Percentiles rank a stretch among this genome's conserved stretches.
Conservation (phyloP, 352 stramenopile genomes). For the Globisporangium irregulare region DNA sequence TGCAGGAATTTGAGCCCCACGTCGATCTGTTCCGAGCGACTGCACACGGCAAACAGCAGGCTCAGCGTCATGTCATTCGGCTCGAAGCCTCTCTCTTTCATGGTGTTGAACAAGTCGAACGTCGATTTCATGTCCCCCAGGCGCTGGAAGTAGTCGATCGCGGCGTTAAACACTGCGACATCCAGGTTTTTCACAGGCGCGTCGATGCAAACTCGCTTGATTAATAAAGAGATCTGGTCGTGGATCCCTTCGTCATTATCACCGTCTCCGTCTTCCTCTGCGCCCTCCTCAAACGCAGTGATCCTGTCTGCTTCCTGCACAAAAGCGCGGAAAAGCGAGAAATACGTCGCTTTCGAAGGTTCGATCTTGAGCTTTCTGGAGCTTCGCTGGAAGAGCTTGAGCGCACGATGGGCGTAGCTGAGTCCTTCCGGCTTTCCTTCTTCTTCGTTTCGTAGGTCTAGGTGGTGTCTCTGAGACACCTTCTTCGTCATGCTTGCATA, state of each 20-base stretch:
- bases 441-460: too few species aligned
- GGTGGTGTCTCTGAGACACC: background rate
- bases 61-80: constrained; percentile 48
- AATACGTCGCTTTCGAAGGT: constrained; percentile 36
- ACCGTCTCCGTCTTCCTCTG: constrained; percentile 10
- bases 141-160: constrained; percentile 58
- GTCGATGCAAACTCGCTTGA: constrained; percentile 47
- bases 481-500: constrained; percentile 20
- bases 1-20: constrained; percentile 63
- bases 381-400: constrained; percentile 19
- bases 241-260: constrained; percentile 25
- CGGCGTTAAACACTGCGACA: constrained; percentile 58
- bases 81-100: constrained; percentile 41
- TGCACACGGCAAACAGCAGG: constrained; percentile 58
- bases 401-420: constrained; percentile 32
- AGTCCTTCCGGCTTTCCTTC: constrained; percentile 6
- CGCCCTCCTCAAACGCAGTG: background rate
- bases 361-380: constrained; percentile 17
- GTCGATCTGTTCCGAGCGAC: constrained; percentile 36
- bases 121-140: constrained; percentile 41
- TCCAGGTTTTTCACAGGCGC: constrained; percentile 34
- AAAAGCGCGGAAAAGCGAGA: constrained; percentile 54
- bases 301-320: constrained; percentile 32
- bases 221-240: constrained; percentile 22
- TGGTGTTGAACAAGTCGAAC: constrained; percentile 60